A percentile compares a stretch with the other conserved stretches of the same genome.
Conservation (phyloP, 306 rosid genomes). For the Prunus mongolica region DNA sequence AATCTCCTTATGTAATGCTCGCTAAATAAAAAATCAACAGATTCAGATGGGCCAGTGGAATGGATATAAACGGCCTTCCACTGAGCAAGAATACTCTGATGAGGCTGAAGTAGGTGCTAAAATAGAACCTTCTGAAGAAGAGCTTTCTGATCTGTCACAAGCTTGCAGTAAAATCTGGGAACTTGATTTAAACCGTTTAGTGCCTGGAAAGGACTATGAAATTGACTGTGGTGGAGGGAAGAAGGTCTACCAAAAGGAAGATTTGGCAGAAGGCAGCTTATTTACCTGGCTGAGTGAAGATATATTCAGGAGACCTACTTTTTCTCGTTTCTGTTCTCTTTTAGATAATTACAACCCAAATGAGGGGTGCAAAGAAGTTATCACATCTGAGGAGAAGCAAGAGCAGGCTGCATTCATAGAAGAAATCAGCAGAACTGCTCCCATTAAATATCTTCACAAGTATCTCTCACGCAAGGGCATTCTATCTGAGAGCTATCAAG, state of each 20-base stretch:
- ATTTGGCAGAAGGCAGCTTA: slow-evolving; percentile 71
- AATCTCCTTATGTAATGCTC: neutral
- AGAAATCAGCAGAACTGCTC: slow-evolving; percentile 94
- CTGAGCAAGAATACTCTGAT: slow-evolving; percentile 73
- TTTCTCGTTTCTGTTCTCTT: slow-evolving; percentile 81
- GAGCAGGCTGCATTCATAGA: slow-evolving; percentile 92
- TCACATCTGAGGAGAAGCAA: slow-evolving; percentile 87
- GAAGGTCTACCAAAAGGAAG: slow-evolving; percentile 62
- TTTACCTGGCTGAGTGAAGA: slow-evolving; percentile 71
- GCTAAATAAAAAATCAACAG: slow-evolving; percentile 37
- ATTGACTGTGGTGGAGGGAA: slow-evolving; percentile 95
- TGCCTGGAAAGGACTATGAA: slow-evolving; percentile 83
- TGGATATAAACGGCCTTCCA: slow-evolving; percentile 56
- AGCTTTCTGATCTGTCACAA: slow-evolving; percentile 64
- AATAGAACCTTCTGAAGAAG: slow-evolving; percentile 62
- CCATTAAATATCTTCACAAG: slow-evolving; percentile 77
- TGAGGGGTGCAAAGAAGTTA: slow-evolving; percentile 75
- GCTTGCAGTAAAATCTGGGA: slow-evolving; percentile 91
- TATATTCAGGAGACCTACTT: slow-evolving; percentile 65
- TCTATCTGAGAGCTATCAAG: slow-evolving; percentile 53
- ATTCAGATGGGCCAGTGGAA: slow-evolving; percentile 66
- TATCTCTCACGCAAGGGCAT: slow-evolving; percentile 65
- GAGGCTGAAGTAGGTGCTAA: slow-evolving; percentile 50
- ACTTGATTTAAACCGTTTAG: slow-evolving; percentile 71
- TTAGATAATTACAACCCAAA: slow-evolving; percentile 87